phyloP scores from a whole-genome alignment of 1,139 yeast genomes.

The Hyphopichia khmerensis region DNA sequence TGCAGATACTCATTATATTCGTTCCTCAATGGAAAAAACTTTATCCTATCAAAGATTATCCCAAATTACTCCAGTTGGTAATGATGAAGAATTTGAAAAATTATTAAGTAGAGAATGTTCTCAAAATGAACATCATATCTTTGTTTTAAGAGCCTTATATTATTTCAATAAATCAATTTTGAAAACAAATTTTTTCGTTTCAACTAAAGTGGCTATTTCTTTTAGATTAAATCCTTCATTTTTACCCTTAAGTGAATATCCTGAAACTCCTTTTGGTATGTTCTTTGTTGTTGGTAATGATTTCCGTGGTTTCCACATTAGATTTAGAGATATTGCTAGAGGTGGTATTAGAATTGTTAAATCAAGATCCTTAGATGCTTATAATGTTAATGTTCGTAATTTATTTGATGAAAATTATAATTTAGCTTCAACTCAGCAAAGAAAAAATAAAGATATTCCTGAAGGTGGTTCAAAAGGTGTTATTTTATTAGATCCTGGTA shows the following conservation, averaged over 20 bases:
- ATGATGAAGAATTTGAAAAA: constrained; percentile 72
- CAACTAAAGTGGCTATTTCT: constrained; percentile 92
- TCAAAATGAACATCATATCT: constrained; percentile 76
- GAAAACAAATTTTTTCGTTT: constrained; percentile 91
- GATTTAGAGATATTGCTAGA: constrained; percentile 96
- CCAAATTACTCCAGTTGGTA: constrained; percentile 71
- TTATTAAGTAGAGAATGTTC: constrained; percentile 70
- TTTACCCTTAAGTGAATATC: constrained; percentile 82
- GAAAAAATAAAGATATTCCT: constrained; percentile 96
- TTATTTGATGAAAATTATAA: constrained; percentile 96
- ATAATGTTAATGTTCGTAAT: constrained; percentile 80
- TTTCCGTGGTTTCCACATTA: constrained; percentile 94
- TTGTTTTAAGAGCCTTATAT: constrained; percentile 80
- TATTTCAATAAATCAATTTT: constrained; percentile 82
- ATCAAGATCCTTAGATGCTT: constrained; percentile 82
- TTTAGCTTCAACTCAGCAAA: constrained; percentile 93
- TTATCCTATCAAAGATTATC: constrained; percentile 85
- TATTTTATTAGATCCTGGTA: constrained; percentile 76
- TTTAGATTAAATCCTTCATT: constrained; percentile 87
- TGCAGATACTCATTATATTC: constrained; percentile 86
- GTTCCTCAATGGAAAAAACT: constrained; percentile 73
- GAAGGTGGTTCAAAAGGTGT: constrained; percentile 99
- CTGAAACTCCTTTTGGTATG: constrained; percentile 92
- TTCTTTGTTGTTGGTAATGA: constrained; percentile 95
- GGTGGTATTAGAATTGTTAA: constrained; percentile 97